Percentiles rank a stretch among this genome's conserved stretches.
Conservation (phyloP, 2,329 filamentous ascomycete genomes). For the Parasarocladium wereldwijsianum region DNA sequence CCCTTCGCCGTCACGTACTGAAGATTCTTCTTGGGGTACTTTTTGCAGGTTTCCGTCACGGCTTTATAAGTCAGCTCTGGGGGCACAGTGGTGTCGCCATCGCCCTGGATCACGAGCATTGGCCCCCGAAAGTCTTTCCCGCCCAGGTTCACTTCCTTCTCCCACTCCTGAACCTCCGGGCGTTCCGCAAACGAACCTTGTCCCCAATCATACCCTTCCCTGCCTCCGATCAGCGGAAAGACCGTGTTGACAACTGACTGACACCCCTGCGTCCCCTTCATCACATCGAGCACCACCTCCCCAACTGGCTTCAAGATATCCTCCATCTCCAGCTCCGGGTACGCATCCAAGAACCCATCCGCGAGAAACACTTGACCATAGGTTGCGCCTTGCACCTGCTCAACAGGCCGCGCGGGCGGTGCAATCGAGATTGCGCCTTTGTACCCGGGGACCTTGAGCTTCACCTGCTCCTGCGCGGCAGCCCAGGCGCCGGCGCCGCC, state of each 20-base stretch:
- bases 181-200: constrained; percentile 4
- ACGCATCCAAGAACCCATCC: constrained; percentile 6
- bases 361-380: constrained; percentile 7
- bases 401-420: constrained; percentile 12
- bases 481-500: constrained; percentile 28
- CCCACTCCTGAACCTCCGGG: constrained; percentile 8
- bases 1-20: constrained; percentile 9
- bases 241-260: constrained; percentile 1
- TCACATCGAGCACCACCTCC: constrained; percentile 5
- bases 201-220: no score
- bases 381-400: constrained; percentile 5
- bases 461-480: constrained; percentile 13
- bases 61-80: constrained; percentile 6
- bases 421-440: constrained; percentile 19
- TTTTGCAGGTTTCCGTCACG: constrained; percentile 10
- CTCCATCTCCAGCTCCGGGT: constrained; percentile 7
- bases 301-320: constrained; percentile 7
- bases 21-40: constrained; percentile 7
- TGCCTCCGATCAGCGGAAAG: no score
- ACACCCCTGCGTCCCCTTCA: constrained; percentile 8
- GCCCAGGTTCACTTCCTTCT: constrained; percentile 13
- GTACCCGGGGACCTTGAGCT: constrained; percentile 17
- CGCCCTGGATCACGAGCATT: constrained; percentile 21
- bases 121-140: constrained; percentile 18
- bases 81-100: constrained; percentile 9